Evolutionary conservation across 176 grass and related monocot genomes (phyloP).

Genomic region (Chloris gayana): DNA sequence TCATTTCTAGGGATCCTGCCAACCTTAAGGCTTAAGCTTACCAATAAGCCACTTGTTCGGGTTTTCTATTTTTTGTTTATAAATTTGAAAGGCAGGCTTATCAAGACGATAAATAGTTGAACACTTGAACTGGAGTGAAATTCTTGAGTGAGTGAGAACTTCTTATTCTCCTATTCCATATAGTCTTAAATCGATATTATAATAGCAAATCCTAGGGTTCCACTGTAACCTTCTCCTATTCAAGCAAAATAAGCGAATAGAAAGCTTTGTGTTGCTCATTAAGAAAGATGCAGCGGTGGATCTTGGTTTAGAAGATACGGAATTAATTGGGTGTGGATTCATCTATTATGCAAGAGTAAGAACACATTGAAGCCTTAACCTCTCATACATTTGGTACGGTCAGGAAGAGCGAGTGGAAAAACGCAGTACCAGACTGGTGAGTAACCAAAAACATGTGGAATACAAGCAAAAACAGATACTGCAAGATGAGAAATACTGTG

Average conservation of each 20-base stretch:
- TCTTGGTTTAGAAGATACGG: background rate
- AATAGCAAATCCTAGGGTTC: background rate
- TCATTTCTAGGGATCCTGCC: background rate
- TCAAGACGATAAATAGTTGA: background rate
- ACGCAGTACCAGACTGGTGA: slow-evolving; percentile 18
- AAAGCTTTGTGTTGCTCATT: background rate
- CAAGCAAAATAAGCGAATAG: background rate
- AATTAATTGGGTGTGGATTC: background rate
- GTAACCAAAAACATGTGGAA: background rate
- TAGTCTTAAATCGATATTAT: slow-evolving; percentile 1
- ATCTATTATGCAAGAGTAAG: background rate
- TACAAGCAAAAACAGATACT: background rate
- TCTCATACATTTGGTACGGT: background rate
- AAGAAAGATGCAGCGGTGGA: background rate
- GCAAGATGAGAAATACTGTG: slow-evolving; percentile 26
- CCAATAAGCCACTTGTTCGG: background rate
- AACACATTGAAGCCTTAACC: background rate
- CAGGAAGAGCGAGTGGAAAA: slow-evolving; percentile 3
- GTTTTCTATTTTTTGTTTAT: background rate
- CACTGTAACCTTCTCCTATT: background rate
- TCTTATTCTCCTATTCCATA: background rate
- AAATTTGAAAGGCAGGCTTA: background rate
- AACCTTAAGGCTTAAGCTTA: slow-evolving; percentile 11
- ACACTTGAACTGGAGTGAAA: background rate
- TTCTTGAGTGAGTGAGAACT: background rate